Conservation (phyloP, 2,329 filamentous ascomycete genomes). For the Botrytis deweyae region DNA sequence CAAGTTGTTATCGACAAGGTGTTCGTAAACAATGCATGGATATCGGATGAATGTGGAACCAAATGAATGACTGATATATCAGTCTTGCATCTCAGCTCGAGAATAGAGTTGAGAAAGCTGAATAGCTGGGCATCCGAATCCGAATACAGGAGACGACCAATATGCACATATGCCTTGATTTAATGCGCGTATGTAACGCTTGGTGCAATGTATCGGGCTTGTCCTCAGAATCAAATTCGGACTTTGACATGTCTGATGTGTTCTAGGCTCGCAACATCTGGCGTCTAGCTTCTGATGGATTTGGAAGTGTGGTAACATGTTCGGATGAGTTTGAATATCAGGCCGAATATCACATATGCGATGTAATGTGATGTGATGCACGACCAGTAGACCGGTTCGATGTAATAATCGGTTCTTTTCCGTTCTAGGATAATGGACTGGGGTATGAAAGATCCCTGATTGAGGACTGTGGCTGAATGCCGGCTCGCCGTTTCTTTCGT, state of each 20-base stretch:
- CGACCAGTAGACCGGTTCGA: constrained; percentile 2
- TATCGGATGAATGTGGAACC: background rate
- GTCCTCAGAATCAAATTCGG: background rate
- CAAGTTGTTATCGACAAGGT: background rate
- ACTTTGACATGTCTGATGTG: background rate
- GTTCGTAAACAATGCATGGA: background rate
- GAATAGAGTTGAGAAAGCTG: background rate
- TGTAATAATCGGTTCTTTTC: background rate
- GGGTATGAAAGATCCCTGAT: background rate
- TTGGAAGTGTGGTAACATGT: background rate
- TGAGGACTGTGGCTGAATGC: constrained; percentile 2
- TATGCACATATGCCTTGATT: background rate
- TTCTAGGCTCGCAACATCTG: background rate
- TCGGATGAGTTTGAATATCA: background rate
- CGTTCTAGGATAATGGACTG: background rate
- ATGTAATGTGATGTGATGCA: background rate
- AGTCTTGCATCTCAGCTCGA: background rate
- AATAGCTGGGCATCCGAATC: background rate
- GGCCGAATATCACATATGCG: background rate
- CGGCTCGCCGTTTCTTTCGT: background rate
- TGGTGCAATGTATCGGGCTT: background rate
- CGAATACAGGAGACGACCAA: background rate
- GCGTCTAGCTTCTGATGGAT: background rate
- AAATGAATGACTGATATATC: background rate
- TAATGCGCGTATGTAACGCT: background rate